These are phyloP conservation scores for Lotmaria passim DNA, from an alignment of 208 protist species.

Conservation along the genomic window DNA sequence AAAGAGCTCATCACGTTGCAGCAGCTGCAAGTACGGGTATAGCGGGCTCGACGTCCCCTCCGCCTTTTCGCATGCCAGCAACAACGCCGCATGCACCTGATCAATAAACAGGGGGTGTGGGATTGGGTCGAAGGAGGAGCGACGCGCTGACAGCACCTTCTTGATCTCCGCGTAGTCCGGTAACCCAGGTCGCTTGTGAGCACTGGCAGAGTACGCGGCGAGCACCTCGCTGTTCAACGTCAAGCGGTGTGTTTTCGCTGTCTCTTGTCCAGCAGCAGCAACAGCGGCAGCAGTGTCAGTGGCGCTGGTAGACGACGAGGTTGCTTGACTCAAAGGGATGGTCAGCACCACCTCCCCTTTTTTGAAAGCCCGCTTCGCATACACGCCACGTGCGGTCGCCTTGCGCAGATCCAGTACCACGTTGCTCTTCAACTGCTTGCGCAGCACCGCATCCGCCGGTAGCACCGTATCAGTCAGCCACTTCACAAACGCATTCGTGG, in stretches of 20 bases:
- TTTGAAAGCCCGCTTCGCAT: slow-evolving; percentile 48
- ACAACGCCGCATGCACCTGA: slow-evolving; percentile 62
- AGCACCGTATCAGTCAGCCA: slow-evolving; percentile 12
- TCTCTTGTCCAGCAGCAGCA: neutral
- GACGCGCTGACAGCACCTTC: slow-evolving; percentile 35
- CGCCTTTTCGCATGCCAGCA: slow-evolving; percentile 59
- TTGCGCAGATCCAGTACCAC: slow-evolving; percentile 51
- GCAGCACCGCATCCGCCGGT: slow-evolving; percentile 13
- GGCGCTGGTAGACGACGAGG: no score
- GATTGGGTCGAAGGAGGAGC: slow-evolving; percentile 55
- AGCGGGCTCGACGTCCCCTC: slow-evolving; percentile 50
- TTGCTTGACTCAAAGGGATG: slow-evolving; percentile 40
- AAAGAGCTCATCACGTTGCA: slow-evolving; percentile 32
- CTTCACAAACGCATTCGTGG: slow-evolving; percentile 29
- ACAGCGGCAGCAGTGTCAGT: neutral
- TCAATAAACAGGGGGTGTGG: slow-evolving; percentile 74
- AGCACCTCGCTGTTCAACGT: slow-evolving; percentile 56
- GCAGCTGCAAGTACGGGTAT: slow-evolving; percentile 52
- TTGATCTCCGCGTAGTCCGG: slow-evolving; percentile 40
- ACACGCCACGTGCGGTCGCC: slow-evolving; percentile 52
- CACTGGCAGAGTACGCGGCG: slow-evolving; percentile 27
- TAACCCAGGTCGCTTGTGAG: slow-evolving; percentile 29
- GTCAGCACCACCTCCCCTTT: slow-evolving; percentile 57
- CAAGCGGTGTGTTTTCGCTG: neutral
- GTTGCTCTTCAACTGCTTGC: slow-evolving; percentile 29